Evolutionary conservation across 2,329 filamentous ascomycete species (phyloP).

Genomic region (Sporothrix schenckii): DNA sequence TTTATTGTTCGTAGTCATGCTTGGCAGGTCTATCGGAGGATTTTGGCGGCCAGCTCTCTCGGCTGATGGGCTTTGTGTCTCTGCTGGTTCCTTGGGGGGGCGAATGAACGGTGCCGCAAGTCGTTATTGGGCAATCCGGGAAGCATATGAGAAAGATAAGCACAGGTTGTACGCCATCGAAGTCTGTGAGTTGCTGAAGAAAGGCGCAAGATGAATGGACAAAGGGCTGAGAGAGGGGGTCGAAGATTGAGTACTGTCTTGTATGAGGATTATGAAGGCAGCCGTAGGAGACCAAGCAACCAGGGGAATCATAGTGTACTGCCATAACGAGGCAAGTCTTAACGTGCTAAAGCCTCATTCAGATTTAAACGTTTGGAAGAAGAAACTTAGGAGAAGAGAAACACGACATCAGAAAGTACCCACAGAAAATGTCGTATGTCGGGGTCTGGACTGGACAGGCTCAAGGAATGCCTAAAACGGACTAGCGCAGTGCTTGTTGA

Average conservation of each 20-base stretch:
- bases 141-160: background rate
- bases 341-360: no score
- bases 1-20: background rate
- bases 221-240: background rate
- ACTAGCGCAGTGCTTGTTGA: background rate
- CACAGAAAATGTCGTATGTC: background rate
- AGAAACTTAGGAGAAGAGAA: background rate
- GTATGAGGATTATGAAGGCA: no score
- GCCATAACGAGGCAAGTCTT: no score
- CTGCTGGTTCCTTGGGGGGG: background rate
- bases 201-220: background rate
- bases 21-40: background rate
- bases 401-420: background rate
- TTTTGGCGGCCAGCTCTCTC: background rate
- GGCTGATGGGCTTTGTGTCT: background rate
- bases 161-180: background rate
- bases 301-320: no score
- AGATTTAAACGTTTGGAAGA: background rate
- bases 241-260: no score
- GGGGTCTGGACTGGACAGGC: background rate
- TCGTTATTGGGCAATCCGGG: background rate
- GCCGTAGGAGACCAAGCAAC: no score
- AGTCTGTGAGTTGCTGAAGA: background rate
- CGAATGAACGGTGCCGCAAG: constrained; percentile 12
- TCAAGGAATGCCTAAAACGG: background rate